A percentile compares a stretch with the other conserved stretches of the same genome.
phyloP scores from a whole-genome alignment of 2,329 filamentous ascomycete species.

The Aspergillus piperis region DNA sequence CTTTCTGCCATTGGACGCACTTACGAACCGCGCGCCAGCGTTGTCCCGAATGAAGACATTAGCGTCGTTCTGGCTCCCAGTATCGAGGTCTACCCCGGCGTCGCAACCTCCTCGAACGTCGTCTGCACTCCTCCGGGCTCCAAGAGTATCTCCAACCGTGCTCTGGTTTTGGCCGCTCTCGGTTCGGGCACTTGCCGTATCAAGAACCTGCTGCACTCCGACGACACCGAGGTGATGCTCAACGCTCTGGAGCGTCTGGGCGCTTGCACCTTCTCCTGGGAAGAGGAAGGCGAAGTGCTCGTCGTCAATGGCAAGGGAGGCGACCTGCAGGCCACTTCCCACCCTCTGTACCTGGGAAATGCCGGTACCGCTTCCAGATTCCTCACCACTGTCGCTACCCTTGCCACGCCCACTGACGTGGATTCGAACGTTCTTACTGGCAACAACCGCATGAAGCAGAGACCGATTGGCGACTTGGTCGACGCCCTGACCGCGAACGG shows the following conservation, averaged over 20 bases:
- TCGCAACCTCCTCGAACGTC: constrained; percentile 65
- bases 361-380: constrained; percentile 95
- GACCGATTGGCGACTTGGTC: constrained; percentile 90
- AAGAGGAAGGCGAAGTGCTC: constrained; percentile 88
- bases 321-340: constrained; percentile 70
- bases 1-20: constrained; percentile 87
- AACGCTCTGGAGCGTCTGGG: constrained; percentile 82
- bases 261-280: constrained; percentile 88
- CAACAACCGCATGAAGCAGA: constrained; percentile 93
- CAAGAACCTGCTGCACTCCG: constrained; percentile 90
- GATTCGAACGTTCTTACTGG: constrained; percentile 81
- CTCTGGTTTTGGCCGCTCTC: constrained; percentile 88
- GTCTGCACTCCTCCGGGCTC: constrained; percentile 88
- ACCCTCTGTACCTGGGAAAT: constrained; percentile 89
- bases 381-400: constrained; percentile 83
- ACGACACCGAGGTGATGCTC: constrained; percentile 96
- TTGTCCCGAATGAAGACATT: constrained; percentile 84
- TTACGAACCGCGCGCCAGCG: constrained; percentile 81
- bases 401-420: constrained; percentile 67
- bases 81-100: constrained; percentile 70
- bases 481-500: constrained; percentile 87
- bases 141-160: constrained; percentile 96
- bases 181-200: constrained; percentile 83
- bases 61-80: constrained; percentile 79
- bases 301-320: constrained; percentile 92